Conservation (phyloP, 2,329 filamentous ascomycete genomes). For the Ceratocystis colombiana region DNA sequence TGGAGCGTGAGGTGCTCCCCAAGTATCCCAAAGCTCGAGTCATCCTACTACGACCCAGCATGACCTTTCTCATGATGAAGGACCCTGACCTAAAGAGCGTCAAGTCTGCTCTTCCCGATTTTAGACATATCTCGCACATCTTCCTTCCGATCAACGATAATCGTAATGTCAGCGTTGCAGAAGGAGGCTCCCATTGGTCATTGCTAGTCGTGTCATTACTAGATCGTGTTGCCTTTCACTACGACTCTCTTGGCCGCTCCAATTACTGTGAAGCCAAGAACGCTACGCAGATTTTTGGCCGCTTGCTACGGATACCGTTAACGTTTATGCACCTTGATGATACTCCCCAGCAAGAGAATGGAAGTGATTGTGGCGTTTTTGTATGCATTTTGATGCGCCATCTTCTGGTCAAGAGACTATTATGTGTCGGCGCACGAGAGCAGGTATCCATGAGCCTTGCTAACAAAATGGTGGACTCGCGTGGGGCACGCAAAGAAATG, state of each 20-base stretch:
- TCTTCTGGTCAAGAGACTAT: slow-evolving; percentile 71
- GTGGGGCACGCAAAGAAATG: slow-evolving; percentile 79
- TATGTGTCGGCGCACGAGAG: slow-evolving; percentile 67
- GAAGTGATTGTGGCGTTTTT: slow-evolving; percentile 88
- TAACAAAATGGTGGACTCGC: slow-evolving; percentile 72
- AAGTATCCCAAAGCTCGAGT: slow-evolving; percentile 77
- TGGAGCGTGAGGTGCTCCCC: slow-evolving; percentile 78
- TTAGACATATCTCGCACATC: slow-evolving; percentile 72
- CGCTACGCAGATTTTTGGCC: slow-evolving; percentile 58
- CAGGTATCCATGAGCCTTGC: slow-evolving; percentile 93
- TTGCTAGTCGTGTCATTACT: slow-evolving; percentile 79
- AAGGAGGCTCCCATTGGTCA: slow-evolving; percentile 91
- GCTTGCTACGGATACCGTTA: slow-evolving; percentile 55
- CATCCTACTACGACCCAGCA: slow-evolving; percentile 78
- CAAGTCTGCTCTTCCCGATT: slow-evolving; percentile 66
- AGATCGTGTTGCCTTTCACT: slow-evolving; percentile 90
- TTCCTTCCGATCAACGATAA: slow-evolving; percentile 95
- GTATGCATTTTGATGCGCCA: slow-evolving; percentile 94
- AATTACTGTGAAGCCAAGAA: slow-evolving; percentile 66
- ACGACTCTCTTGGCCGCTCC: slow-evolving; percentile 70
- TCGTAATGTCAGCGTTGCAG: slow-evolving; percentile 61
- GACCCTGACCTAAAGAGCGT: slow-evolving; percentile 48
- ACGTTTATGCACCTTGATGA: slow-evolving; percentile 75
- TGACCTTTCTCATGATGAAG: slow-evolving; percentile 85
- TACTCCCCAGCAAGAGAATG: slow-evolving; percentile 82